phyloP scores from a whole-genome alignment of 1,284 basidiomycete genomes.

The Blastosporella zonata region DNA sequence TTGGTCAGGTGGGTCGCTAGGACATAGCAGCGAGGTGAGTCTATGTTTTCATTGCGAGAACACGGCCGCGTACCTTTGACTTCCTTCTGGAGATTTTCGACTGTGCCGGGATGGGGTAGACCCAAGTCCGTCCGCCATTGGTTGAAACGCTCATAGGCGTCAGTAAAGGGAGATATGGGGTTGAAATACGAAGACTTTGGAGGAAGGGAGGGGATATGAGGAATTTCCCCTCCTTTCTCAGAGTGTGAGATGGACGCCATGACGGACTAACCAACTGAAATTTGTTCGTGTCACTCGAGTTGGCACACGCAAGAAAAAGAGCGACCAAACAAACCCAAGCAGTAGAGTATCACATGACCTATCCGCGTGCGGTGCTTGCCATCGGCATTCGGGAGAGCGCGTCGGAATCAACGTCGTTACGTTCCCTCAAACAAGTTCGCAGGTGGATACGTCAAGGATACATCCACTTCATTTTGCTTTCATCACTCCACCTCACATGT shows the following conservation, averaged over 20 bases:
- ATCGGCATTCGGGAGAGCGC: background rate
- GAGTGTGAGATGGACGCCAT: constrained; percentile 42
- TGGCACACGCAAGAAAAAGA: constrained; percentile 35
- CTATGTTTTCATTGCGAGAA: background rate
- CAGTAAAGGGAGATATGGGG: constrained; percentile 54
- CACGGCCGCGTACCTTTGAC: constrained; percentile 64
- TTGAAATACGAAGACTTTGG: constrained; percentile 30
- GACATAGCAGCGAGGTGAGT: constrained; percentile 11
- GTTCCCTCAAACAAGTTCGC: no score
- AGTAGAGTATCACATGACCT: constrained; percentile 17
- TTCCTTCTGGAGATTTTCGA: constrained; percentile 90
- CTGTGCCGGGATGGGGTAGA: constrained; percentile 84
- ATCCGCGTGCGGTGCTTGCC: background rate
- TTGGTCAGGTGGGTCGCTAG: constrained; percentile 91
- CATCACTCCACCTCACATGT: no score
- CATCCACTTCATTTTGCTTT: no score
- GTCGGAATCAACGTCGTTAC: background rate
- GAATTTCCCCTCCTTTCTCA: constrained; percentile 34
- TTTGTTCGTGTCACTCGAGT: constrained; percentile 24
- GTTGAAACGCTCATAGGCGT: constrained; percentile 69
- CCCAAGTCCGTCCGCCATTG: constrained; percentile 79
- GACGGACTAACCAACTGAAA: constrained; percentile 23
- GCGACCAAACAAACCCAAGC: constrained; percentile 33
- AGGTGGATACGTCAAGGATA: no score
- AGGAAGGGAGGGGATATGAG: constrained; percentile 19